A percentile compares a stretch with the other conserved stretches of the same genome.
phyloP scores from a whole-genome alignment of 768 basidiomycete species.

The Trametes gibbosa region DNA sequence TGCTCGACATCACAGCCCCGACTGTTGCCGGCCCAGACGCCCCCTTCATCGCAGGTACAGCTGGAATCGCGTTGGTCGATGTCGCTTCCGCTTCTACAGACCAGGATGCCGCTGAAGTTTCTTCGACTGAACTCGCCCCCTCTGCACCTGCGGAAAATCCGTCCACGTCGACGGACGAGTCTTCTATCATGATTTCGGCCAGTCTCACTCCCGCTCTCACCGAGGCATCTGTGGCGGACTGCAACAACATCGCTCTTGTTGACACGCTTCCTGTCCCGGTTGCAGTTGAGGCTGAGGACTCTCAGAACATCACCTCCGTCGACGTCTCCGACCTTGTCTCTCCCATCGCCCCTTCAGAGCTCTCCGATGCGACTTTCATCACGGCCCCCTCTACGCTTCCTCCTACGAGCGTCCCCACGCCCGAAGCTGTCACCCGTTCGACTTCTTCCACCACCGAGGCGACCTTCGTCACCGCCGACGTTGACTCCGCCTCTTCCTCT shows the following conservation, averaged over 20 bases:
- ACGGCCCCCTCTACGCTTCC: neutral
- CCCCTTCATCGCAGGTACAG: neutral
- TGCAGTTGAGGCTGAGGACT: neutral
- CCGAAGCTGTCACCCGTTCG: slow-evolving; percentile 7
- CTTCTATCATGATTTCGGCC: too few relatives aligned
- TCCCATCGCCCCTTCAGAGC: neutral
- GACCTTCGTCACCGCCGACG: slow-evolving; percentile 1
- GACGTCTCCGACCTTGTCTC: neutral
- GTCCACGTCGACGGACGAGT: neutral
- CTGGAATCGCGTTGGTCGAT: neutral
- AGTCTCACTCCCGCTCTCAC: neutral
- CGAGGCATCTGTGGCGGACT: neutral
- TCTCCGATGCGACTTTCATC: neutral
- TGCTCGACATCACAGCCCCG: neutral
- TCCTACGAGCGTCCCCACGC: neutral
- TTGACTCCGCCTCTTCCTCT: neutral
- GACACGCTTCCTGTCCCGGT: neutral
- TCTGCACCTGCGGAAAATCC: neutral
- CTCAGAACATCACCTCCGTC: neutral
- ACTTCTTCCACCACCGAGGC: slow-evolving; percentile 2
- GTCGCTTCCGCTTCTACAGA: neutral
- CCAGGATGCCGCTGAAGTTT: neutral
- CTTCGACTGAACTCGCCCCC: neutral
- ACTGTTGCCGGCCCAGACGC: neutral
- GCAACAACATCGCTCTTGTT: neutral